Percentiles rank a stretch among this genome's conserved stretches.
These are phyloP conservation scores for Monosporozyma unispora DNA, from an alignment of 805 yeast genomes.

Conservation along the genomic window DNA sequence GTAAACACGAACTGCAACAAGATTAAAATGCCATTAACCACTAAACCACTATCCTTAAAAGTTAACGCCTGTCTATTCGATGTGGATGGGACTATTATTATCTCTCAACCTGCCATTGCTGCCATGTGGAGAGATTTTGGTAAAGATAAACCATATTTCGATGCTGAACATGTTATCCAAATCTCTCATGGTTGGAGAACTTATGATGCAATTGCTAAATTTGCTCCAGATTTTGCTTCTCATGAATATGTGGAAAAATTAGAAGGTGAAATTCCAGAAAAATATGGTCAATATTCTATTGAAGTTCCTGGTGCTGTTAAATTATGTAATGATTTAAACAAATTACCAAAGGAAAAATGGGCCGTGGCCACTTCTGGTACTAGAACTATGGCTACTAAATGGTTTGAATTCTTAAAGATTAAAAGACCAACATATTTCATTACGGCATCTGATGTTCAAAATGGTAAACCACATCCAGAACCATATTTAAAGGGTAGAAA, in stretches of 20 bases:
- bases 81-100: constrained; percentile 80
- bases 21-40: constrained; percentile 9
- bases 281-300: constrained; percentile 62
- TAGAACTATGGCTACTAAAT: constrained; percentile 62
- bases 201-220: constrained; percentile 62
- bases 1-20: constrained; percentile 7
- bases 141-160: constrained; percentile 54
- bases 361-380: constrained; percentile 86
- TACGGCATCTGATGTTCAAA: constrained; percentile 69
- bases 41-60: constrained; percentile 28
- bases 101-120: constrained; percentile 75
- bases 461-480: constrained; percentile 82
- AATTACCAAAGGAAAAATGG: constrained; percentile 54
- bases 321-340: constrained; percentile 46
- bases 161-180: constrained; percentile 61
- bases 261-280: constrained; percentile 62
- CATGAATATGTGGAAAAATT: constrained; percentile 53
- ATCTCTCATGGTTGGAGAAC: constrained; percentile 81
- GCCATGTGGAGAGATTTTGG: constrained; percentile 75
- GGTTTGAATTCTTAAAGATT: constrained; percentile 60
- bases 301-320: constrained; percentile 71
- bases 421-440: constrained; percentile 66
- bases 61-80: constrained; percentile 58
- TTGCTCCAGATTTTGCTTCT: constrained; percentile 66
- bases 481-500: constrained; percentile 57